Evolutionary conservation across 306 rosid species (phyloP).

Genomic region (Pyrus bretschneideri): DNA sequence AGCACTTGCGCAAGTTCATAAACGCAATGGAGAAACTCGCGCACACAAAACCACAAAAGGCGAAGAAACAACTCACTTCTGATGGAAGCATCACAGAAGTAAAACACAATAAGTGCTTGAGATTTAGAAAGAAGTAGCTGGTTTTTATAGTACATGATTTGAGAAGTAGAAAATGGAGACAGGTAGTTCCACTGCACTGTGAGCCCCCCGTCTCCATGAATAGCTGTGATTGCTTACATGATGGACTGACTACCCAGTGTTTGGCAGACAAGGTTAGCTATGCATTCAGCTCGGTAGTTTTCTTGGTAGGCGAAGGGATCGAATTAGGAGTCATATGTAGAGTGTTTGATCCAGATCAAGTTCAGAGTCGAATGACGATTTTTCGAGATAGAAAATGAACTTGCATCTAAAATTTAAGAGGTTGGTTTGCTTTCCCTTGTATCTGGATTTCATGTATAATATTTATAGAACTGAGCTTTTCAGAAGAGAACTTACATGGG

Average conservation of each 20-base stretch:
- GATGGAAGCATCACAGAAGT: conserved; percentile 65
- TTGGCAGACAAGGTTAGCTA: not conserved
- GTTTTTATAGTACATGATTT: not conserved
- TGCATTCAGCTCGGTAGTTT: conserved; percentile 9
- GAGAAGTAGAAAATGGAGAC: conserved; percentile 22
- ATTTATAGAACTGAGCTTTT: conserved; percentile 17
- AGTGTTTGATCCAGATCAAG: conserved; percentile 24
- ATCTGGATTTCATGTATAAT: conserved; percentile 29
- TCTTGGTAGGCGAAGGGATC: conserved; percentile 1
- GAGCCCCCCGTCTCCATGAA: conserved; percentile 3
- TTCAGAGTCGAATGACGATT: conserved; percentile 28
- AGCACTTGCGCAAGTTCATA: conserved; percentile 81
- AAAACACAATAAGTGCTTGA: conserved; percentile 84
- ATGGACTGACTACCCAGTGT: conserved; percentile 8
- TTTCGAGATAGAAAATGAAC: conserved; percentile 11
- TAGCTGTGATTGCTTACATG: conserved; percentile 15
- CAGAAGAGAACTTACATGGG: conserved; percentile 14
- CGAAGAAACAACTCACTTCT: conserved; percentile 53
- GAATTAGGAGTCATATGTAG: conserved; percentile 11
- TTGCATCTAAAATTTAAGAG: conserved; percentile 13
- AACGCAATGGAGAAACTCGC: conserved; percentile 84
- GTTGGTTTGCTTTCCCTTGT: conserved; percentile 16
- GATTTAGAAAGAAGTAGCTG: conserved; percentile 62
- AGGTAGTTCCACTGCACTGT: conserved; percentile 19
- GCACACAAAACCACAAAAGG: conserved; percentile 27